Conservation (phyloP, 352 stramenopile genomes). For the Phytophthora aleatoria region DNA sequence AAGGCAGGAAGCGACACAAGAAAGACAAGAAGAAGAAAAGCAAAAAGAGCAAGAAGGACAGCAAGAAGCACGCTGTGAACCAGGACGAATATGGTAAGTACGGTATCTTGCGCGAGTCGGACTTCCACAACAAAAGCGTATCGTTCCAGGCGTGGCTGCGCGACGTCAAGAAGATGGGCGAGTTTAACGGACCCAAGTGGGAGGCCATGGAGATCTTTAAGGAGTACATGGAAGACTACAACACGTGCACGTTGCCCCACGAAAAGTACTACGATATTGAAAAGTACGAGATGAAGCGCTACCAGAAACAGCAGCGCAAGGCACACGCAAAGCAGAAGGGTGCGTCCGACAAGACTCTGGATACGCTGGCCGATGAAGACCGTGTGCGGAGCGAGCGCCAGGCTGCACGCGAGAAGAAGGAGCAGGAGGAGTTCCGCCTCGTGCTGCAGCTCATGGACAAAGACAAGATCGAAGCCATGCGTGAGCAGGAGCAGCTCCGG, state of each 20-base stretch:
- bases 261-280: constrained; percentile 98
- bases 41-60: constrained; percentile 34
- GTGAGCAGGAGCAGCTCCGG: constrained; percentile 79
- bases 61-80: constrained; percentile 66
- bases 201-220: constrained; percentile 91
- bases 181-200: constrained; percentile 88
- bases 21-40: constrained; percentile 42
- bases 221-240: constrained; percentile 98
- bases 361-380: constrained; percentile 61
- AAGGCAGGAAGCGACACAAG: constrained; percentile 44
- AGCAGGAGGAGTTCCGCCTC: constrained; percentile 78
- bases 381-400: constrained; percentile 63
- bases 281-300: constrained; percentile 96
- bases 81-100: constrained; percentile 96
- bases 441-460: constrained; percentile 85
- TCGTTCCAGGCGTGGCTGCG: constrained; percentile 96
- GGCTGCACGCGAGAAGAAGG: constrained; percentile 53
- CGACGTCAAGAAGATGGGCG: constrained; percentile 91
- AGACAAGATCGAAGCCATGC: constrained; percentile 89
- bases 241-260: constrained; percentile 96
- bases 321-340: constrained; percentile 35
- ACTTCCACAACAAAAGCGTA: constrained; percentile 91
- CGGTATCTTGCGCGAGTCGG: constrained; percentile 93
- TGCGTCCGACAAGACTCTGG: constrained; percentile 20
- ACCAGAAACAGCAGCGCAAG: constrained; percentile 83